Conservation (phyloP, 306 rosid genomes). For the Medicago ruthenica region DNA sequence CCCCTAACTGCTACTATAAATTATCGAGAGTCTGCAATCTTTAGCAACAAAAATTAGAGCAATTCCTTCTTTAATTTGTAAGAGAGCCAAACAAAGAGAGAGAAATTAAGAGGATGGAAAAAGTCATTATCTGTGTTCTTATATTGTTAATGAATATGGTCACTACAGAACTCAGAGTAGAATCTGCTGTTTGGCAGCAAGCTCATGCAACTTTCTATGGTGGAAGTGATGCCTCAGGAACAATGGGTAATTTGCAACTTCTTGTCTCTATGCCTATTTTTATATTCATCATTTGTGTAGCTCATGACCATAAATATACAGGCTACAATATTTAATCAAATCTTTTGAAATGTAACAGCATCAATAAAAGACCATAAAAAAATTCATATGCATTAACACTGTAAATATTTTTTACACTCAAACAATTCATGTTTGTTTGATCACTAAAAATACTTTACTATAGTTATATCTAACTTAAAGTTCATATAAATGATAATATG, state of each 20-base stretch:
- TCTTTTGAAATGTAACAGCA: too few relatives aligned
- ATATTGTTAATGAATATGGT: constrained; percentile 40
- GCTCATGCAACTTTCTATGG: constrained; percentile 78
- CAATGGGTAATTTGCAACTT: constrained; percentile 56
- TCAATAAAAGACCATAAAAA: too few relatives aligned
- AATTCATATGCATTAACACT: too few relatives aligned
- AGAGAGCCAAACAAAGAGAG: neutral
- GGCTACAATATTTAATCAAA: too few relatives aligned
- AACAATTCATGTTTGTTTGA: too few relatives aligned
- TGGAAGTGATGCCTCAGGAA: constrained; percentile 75
- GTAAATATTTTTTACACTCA: too few relatives aligned
- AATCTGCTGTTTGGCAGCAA: constrained; percentile 50
- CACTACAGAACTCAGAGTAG: constrained; percentile 44
- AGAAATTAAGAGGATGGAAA: constrained; percentile 43
- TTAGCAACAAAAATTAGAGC: constrained; percentile 34
- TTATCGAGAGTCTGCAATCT: constrained; percentile 28
- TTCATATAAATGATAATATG: too few relatives aligned
- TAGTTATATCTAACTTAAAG: too few relatives aligned
- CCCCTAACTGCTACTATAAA: constrained; percentile 49
- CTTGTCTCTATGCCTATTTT: neutral
- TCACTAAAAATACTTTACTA: too few relatives aligned
- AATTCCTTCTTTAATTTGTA: constrained; percentile 12
- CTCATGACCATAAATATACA: too few relatives aligned
- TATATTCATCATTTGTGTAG: too few relatives aligned
- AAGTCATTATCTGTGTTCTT: constrained; percentile 25